Evolutionary conservation across 2,329 filamentous ascomycete species (phyloP).

Genomic region (Elsinoe australis): DNA sequence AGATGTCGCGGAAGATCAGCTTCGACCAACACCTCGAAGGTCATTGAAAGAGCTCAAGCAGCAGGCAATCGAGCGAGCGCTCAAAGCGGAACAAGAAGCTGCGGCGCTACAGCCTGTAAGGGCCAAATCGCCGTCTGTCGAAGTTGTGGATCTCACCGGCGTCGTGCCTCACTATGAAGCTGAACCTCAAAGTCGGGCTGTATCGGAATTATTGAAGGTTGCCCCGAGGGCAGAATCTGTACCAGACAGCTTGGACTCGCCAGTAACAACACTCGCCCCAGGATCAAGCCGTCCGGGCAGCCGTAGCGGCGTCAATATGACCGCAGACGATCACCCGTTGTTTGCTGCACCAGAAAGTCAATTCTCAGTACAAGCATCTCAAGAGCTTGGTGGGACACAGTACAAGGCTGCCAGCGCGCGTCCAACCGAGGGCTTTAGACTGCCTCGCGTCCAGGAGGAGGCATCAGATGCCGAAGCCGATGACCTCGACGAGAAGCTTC

Average conservation of each 20-base stretch:
- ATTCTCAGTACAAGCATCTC: background rate
- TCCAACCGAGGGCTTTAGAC: background rate
- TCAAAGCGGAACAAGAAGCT: background rate
- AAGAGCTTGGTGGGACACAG: conserved; percentile 6
- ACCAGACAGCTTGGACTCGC: conserved; percentile 16
- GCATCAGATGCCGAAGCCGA: background rate
- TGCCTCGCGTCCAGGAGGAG: background rate
- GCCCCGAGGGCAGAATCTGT: conserved; percentile 16
- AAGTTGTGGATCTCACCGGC: conserved; percentile 4
- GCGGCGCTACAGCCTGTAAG: background rate
- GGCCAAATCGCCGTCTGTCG: background rate
- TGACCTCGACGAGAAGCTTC: background rate
- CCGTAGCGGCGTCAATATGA: background rate
- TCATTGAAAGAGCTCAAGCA: background rate
- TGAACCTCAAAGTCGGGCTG: too few species aligned
- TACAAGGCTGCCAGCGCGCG: background rate
- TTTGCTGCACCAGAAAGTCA: background rate
- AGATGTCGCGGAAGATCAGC: too few species aligned
- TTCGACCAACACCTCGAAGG: background rate
- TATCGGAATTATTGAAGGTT: too few species aligned
- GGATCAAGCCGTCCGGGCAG: background rate
- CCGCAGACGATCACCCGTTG: background rate
- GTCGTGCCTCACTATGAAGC: too few species aligned
- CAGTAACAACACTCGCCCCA: conserved; percentile 8
- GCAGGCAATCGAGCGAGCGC: background rate